Evolutionary conservation across 306 rosid species (phyloP), one percentile per base, ranked within the genome.

Genomic region (Heteromeles arbutifolia): DNA sequence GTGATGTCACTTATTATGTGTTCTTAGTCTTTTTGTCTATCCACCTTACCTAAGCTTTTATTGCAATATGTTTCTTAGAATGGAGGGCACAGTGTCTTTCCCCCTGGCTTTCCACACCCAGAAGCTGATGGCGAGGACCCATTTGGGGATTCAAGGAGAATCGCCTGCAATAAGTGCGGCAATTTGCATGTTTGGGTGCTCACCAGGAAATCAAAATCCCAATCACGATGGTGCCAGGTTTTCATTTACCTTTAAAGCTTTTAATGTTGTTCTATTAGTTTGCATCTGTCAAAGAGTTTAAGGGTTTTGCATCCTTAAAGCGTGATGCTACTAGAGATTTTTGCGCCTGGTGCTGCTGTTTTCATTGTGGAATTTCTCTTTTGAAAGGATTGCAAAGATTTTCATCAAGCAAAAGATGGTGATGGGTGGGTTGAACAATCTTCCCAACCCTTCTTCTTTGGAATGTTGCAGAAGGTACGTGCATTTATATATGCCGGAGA

Each of bases 361-460:
- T 83, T 78, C 67, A 67, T 77, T 65, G 21, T 74, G 76, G 76
- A 64, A 13, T 45, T 82, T 82, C 70, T 77, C 22, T 17, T 75
- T 88, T 78, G 78, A 52, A 80, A 95, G 99, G 99, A 96, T 70
- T 96, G 99, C 79, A 90, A 90, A 81, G 97, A 96, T 68, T 92
- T 88, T 77, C 99, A 96, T 87, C 99, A 77, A 88, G 99, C 98
- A 21, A 96, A 90, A 79, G 99, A 96, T 77, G 98, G 99, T 68
- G 99, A 96, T 73, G 99, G 98, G 74, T 96, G 99, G 99, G 96
- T 92, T 59, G 99, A 96, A 83, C 98, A 96, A 86, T 92, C 96
- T 86, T 88, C 90, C 63, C 97, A 90, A 77, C 97, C 97, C 45
- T 83, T 90, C 84, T 84, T 92, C 71, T 90, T 96, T 81, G 99